Evolutionary conservation across 352 stramenopile genomes (phyloP).

Genomic region (Peronospora destructor): DNA sequence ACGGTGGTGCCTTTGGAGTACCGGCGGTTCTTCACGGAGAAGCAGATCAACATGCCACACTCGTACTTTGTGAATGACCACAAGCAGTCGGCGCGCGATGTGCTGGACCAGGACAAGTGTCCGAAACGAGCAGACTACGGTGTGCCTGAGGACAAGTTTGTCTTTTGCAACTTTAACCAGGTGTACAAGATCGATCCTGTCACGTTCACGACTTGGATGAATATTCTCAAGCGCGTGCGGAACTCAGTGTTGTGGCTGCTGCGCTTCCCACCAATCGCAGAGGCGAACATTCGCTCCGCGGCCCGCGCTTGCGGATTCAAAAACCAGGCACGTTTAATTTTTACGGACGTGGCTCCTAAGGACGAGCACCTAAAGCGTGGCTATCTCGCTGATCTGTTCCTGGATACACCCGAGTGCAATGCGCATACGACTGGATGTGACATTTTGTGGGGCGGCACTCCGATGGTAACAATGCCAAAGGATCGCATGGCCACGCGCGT

Average conservation of each 20-base stretch:
- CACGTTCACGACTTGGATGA: constrained; percentile 89
- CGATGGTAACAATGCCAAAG: constrained; percentile 87
- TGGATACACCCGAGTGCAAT: constrained; percentile 90
- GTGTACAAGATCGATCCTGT: constrained; percentile 92
- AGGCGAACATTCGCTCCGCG: constrained; percentile 83
- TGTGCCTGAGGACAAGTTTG: constrained; percentile 88
- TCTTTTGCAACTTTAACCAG: constrained; percentile 94
- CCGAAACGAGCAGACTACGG: constrained; percentile 82
- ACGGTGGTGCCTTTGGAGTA: constrained; percentile 60
- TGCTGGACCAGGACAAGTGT: constrained; percentile 71
- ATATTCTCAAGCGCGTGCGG: constrained; percentile 88
- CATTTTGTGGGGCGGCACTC: constrained; percentile 88
- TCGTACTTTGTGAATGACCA: constrained; percentile 92
- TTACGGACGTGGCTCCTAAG: constrained; percentile 83
- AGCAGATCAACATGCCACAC: constrained; percentile 89
- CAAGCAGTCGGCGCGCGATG: constrained; percentile 75
- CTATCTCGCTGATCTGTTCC: constrained; percentile 86
- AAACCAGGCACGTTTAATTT: constrained; percentile 55
- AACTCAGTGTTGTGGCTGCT: constrained; percentile 90
- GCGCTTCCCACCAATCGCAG: constrained; percentile 69
- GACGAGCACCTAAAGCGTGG: constrained; percentile 88
- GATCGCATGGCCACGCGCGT: constrained; percentile 89
- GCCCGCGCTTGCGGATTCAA: constrained; percentile 65
- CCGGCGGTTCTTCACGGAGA: constrained; percentile 80
- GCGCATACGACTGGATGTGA: constrained; percentile 89